Conservation (phyloP, 352 stramenopile genomes). For the Peronospora farinosa region DNA sequence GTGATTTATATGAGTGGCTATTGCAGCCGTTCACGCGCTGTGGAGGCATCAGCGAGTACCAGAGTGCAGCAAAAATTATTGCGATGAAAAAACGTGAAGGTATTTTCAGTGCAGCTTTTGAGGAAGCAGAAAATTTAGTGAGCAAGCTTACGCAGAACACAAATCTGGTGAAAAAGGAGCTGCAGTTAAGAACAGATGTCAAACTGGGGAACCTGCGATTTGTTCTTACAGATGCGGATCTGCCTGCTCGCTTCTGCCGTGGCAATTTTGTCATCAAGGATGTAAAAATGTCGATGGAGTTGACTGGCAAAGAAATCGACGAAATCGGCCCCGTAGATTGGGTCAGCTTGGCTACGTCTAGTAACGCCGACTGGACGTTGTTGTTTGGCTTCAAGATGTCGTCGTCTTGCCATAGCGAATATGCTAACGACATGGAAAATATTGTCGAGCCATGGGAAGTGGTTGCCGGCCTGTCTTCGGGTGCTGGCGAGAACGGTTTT, state of each 20-base stretch:
- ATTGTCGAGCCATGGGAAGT: constrained; percentile 72
- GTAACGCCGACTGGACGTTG: constrained; percentile 51
- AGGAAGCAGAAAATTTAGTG: constrained; percentile 51
- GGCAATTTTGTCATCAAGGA: constrained; percentile 61
- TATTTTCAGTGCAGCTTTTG: constrained; percentile 53
- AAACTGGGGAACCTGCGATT: constrained; percentile 60
- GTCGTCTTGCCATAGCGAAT: constrained; percentile 65
- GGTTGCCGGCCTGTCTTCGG: constrained; percentile 44
- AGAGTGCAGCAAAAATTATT: constrained; percentile 54
- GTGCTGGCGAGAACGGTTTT: constrained; percentile 53
- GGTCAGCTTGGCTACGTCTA: constrained; percentile 42
- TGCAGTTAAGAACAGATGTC: constrained; percentile 53
- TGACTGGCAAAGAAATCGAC: constrained; percentile 51
- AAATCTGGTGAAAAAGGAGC: constrained; percentile 43
- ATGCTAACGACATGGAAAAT: constrained; percentile 64
- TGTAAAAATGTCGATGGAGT: constrained; percentile 51
- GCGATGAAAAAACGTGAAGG: constrained; percentile 57
- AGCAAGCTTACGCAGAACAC: constrained; percentile 34
- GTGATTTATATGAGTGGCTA: constrained; percentile 45
- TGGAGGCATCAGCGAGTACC: constrained; percentile 68
- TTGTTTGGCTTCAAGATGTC: constrained; percentile 59
- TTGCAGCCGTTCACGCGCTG: constrained; percentile 54
- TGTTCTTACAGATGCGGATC: constrained; percentile 49
- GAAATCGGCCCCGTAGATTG: constrained; percentile 47
- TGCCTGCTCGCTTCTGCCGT: constrained; percentile 48